Base-by-base conservation (phyloP, 352 stramenopile genomes). In the Blastocystis sp. region DNA sequence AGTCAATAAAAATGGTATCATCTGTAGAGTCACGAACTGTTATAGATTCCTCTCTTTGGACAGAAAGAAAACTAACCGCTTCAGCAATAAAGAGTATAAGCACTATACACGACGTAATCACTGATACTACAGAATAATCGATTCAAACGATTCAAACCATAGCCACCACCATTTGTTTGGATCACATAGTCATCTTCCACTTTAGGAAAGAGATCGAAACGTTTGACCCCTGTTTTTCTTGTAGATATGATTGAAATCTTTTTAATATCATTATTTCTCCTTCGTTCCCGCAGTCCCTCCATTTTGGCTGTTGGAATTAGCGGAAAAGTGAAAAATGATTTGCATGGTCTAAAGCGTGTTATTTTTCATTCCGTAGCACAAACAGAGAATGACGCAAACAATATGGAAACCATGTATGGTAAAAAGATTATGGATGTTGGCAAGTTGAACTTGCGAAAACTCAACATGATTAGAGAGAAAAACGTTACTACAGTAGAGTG, bases 101-200 rank as follows among this genome's bases (percentile, higher is more conserved):
- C 45, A 80, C 20, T 13, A 80, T 56, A 18, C 26, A 29, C 3
- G 54, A 8, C 11, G 70, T 80, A 9, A 80, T 39, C 18, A 80
- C 50, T 15, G 37, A 39, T 26, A 54, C 70, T 80, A 80, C 70
- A 5, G 20, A 26, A 39, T 63, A 37, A 61, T 7, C 39, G 4
- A 15, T 13, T 11, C 5, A 37, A 5, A 37, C 9, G n/a, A 23
- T 20, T 13, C 6, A n/a, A 41, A 80, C 70, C 41, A 63, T 63
- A 80, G 4, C 70, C 70, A 34, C 70, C 70, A 41, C 29, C 23
- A 37, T 80, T 80, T 56, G 70, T 80, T 41, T 63, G 61, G 8
- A 80, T 64, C 6, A 80, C 70, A 63, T 80, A 80, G 37, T 80
- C 70, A 37, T 80, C 70, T 43, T 80, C 47, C 26, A 80, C 70